These are phyloP conservation scores for Hypoxylon lienhwacheense DNA, from an alignment of 495 filamentous ascomycete species.

Conservation along the genomic window DNA sequence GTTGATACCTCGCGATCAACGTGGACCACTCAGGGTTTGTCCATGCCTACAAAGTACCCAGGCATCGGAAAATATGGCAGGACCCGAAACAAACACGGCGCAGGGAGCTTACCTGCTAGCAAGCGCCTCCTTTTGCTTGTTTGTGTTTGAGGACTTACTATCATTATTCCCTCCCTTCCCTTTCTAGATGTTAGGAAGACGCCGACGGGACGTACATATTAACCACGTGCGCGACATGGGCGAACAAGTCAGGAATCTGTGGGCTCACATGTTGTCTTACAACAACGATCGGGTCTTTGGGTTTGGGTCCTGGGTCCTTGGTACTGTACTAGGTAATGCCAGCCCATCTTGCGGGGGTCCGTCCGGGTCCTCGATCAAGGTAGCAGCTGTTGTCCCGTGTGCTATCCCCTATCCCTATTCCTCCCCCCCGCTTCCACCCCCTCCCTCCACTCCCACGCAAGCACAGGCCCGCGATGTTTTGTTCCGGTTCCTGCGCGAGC, in stretches of 20 bases:
- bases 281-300: conserved; percentile 4
- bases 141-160: too few species aligned
- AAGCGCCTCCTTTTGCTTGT: too few species aligned
- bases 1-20: conserved; percentile 20
- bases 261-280: conserved; percentile 7
- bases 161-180: too few species aligned
- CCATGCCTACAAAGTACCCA: too few species aligned
- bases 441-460: background rate
- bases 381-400: too few species aligned
- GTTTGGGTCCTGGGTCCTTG: too few species aligned
- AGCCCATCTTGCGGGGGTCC: too few species aligned
- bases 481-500: conserved; percentile 10
- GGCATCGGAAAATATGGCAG: conserved; percentile 14
- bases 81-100: conserved; percentile 8
- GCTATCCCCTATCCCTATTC: too few species aligned
- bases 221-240: conserved; percentile 26
- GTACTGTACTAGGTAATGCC: too few species aligned
- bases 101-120: background rate
- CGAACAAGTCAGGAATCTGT: conserved; percentile 8
- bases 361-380: too few species aligned
- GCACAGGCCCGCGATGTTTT: conserved; percentile 8
- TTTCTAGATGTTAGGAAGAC: conserved; percentile 10
- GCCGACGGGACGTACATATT: background rate
- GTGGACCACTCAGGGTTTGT: conserved; percentile 29
- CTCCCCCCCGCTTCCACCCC: too few species aligned